phyloP scores from a whole-genome alignment of 331 rosid species.

The Rosa hybrid region DNA sequence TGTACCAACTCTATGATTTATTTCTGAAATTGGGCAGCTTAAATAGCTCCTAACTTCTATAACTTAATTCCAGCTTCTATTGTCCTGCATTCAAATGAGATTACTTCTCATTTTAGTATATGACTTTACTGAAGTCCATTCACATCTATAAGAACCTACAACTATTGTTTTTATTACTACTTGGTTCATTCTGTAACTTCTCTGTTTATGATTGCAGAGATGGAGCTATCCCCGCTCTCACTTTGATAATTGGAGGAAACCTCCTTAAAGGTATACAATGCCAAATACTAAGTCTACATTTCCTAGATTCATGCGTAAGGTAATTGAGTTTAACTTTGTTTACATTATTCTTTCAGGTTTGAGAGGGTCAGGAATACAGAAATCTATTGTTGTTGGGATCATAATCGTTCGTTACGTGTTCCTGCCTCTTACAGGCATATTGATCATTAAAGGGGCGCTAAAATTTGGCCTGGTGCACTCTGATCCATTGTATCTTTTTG shows the following conservation, averaged over 20 bases:
- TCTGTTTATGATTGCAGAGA: slow-evolving; percentile 32
- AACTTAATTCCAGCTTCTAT: slow-evolving; percentile 14
- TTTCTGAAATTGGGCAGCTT: neutral
- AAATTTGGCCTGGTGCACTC: slow-evolving; percentile 39
- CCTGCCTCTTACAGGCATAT: slow-evolving; percentile 42
- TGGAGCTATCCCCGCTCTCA: slow-evolving; percentile 51
- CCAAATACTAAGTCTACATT: neutral
- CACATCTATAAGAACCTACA: neutral
- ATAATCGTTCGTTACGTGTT: slow-evolving; percentile 38
- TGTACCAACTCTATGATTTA: neutral
- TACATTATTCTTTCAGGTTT: slow-evolving; percentile 34
- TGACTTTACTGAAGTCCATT: neutral
- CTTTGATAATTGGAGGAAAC: slow-evolving; percentile 54
- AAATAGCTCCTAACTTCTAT: neutral
- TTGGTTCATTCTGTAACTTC: neutral
- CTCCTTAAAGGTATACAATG: slow-evolving; percentile 37
- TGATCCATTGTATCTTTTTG: slow-evolving; percentile 50
- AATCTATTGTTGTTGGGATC: slow-evolving; percentile 34
- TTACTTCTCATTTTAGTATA: neutral
- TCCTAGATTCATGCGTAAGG: neutral
- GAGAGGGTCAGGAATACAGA: slow-evolving; percentile 38
- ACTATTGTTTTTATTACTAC: neutral
- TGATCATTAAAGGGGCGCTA: slow-evolving; percentile 41
- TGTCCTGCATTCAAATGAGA: neutral
- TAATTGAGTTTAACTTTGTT: neutral